Evolutionary conservation across 371 early-diverging fungal genomes (phyloP).

Genomic region (Actinomucor elegans): DNA sequence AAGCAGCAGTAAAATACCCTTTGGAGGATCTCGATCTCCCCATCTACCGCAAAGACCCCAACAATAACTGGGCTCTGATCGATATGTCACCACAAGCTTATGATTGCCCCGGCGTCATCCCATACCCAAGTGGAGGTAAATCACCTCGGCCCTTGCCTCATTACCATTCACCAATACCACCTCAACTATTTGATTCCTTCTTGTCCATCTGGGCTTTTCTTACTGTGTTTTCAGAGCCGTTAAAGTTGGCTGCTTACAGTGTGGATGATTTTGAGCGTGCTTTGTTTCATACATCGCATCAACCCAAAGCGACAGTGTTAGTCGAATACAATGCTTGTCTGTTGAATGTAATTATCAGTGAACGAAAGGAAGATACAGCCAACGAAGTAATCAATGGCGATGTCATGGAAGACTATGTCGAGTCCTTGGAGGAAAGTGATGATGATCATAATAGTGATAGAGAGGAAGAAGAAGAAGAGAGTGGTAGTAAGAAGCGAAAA

Average conservation of each 20-base stretch:
- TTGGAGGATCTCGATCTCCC: slow-evolving; percentile 63
- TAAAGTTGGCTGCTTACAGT: slow-evolving; percentile 34
- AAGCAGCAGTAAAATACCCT: slow-evolving; percentile 58
- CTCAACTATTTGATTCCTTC: slow-evolving; percentile 34
- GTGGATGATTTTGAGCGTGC: slow-evolving; percentile 49
- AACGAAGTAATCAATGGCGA: slow-evolving; percentile 39
- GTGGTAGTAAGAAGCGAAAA: background rate
- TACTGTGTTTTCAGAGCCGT: slow-evolving; percentile 43
- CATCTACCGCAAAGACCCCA: slow-evolving; percentile 50
- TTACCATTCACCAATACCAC: slow-evolving; percentile 21
- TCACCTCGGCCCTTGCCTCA: slow-evolving; percentile 34
- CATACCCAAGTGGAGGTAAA: slow-evolving; percentile 46
- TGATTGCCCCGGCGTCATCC: slow-evolving; percentile 20
- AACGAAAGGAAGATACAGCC: slow-evolving; percentile 38
- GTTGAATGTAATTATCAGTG: slow-evolving; percentile 47
- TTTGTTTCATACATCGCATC: slow-evolving; percentile 21
- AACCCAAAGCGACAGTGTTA: slow-evolving; percentile 31
- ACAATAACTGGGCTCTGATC: slow-evolving; percentile 39
- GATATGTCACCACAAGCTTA: slow-evolving; percentile 41
- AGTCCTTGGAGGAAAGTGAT: slow-evolving; percentile 15
- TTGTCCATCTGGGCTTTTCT: slow-evolving; percentile 43
- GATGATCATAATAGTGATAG: background rate
- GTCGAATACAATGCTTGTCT: slow-evolving; percentile 35
- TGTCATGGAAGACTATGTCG: slow-evolving; percentile 32
- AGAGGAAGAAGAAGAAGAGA: slow-evolving; percentile 6